Evolutionary conservation across 805 yeast species (phyloP), one percentile per base, ranked within the genome.

Genomic region (Metschnikowia similis): DNA sequence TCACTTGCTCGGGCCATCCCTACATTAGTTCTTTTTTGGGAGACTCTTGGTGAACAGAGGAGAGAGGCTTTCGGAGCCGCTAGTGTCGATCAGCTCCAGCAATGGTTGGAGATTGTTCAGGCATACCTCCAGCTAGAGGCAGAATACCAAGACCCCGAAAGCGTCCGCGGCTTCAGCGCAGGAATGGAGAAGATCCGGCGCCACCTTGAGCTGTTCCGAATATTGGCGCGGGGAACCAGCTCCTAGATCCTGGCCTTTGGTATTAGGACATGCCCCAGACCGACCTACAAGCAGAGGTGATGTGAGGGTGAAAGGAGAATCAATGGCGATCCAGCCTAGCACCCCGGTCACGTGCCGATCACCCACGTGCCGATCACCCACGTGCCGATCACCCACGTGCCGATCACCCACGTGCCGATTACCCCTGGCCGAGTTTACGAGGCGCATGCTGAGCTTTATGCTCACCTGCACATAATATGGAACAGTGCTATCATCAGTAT

Each of bases 1-100:
- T 31, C 45, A 21, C 45, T 41, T 17, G 45, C 45, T 8, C 45
- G 45, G 29, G 45, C 45, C 29, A 32, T 41, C 7, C 45, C 45
- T 26, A n/a, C 13, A 10, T 41, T 41, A 31, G n/a, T 31, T 11
- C 36, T 41, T 11, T 41, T 21, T 32, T n/a, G 34, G 45, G 45
- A 41, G 34, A 32, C 30, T 3, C 45, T 32, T 9, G 30, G 30
- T 37, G 45, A 41, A 3, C 28, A 17, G 16, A 31, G 29, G 11
- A 9, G 4, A 11, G 42, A 39, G 14, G 42, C 21, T 11, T 41
- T 41, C n/a, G 45, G 45, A 8, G 45, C 31, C n/a, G 16, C 29
- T 11, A 6, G 13, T 14, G 13, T 26, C 8, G 26, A 39, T 3
- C 36, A 32, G 21, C 45, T 41, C 21, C 37, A 41, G 17, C 16